Conservation (phyloP, 2,329 filamentous ascomycete species). For the Juglanconis oblonga region DNA sequence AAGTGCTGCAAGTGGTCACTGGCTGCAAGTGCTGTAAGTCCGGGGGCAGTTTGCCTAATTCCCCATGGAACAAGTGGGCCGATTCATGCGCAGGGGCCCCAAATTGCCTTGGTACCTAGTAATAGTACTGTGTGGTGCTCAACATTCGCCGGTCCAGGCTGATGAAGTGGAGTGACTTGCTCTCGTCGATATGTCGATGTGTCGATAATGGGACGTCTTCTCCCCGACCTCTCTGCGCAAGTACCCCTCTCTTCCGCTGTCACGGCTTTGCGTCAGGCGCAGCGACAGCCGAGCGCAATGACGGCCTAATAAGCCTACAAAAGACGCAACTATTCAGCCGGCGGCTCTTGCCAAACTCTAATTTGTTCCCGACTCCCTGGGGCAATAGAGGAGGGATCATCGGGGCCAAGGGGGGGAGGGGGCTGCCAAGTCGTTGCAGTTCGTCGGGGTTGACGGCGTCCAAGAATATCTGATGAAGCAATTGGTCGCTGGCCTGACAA, state of each 20-base stretch:
- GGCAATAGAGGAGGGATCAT: neutral
- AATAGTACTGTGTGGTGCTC: too few species aligned
- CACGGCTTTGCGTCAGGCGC: neutral
- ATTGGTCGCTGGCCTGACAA: neutral
- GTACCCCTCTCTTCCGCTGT: too few species aligned
- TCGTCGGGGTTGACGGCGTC: neutral
- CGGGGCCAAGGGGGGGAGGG: neutral
- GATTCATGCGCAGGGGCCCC: neutral
- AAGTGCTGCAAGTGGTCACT: neutral
- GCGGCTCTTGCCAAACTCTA: neutral
- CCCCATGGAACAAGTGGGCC: slow-evolving; percentile 9
- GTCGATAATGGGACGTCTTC: too few species aligned
- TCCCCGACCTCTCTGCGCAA: too few species aligned
- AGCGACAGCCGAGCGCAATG: neutral
- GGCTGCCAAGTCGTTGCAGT: neutral
- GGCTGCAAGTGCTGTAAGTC: slow-evolving; percentile 10
- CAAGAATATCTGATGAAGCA: neutral
- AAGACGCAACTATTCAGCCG: neutral
- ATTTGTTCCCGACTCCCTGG: neutral
- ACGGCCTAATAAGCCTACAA: neutral
- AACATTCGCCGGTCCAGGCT: too few species aligned
- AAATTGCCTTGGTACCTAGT: too few species aligned
- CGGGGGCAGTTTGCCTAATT: slow-evolving; percentile 19
- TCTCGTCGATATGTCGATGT: too few species aligned
- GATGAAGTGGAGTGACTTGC: too few species aligned